Evolutionary conservation across 441 rosid genomes (phyloP).

Genomic region (Erodium texanum): DNA sequence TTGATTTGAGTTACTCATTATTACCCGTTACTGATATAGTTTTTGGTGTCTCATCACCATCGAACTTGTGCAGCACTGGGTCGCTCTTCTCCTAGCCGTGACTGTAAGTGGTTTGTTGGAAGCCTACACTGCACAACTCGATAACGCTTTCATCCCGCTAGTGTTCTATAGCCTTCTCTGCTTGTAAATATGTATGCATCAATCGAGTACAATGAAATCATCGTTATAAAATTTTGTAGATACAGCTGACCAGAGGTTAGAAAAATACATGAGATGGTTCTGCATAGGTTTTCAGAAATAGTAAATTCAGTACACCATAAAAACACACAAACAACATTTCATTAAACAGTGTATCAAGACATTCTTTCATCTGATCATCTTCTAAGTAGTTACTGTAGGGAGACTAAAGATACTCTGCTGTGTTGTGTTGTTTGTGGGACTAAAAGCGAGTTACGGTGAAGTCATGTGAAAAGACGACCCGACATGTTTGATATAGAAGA

Average conservation of each 20-base stretch:
- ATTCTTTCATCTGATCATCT: too few relatives aligned
- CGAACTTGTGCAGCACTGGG: constrained; percentile 62
- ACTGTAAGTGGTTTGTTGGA: constrained; percentile 75
- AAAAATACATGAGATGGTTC: not conserved
- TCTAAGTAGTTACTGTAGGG: not conserved
- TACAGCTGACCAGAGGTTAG: not conserved
- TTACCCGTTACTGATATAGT: not conserved
- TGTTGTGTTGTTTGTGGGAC: not conserved
- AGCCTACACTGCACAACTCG: constrained; percentile 91
- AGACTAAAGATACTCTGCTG: not conserved
- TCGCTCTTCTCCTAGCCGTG: constrained; percentile 66
- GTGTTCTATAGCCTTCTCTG: constrained; percentile 92
- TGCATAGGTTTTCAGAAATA: not conserved
- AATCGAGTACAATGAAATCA: constrained; percentile 3
- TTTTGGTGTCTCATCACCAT: constrained; percentile 11
- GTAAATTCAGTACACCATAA: not conserved
- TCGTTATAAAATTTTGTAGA: not conserved
- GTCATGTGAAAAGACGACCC: not conserved
- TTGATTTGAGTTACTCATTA: not conserved
- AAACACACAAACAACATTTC: not conserved
- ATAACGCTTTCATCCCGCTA: constrained; percentile 91
- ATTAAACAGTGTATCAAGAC: too few relatives aligned
- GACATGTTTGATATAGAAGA: constrained; percentile 3
- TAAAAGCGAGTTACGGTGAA: not conserved
- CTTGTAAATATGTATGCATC: constrained; percentile 33